phyloP scores from a whole-genome alignment of 495 filamentous ascomycete genomes.

The Daldinia vernicosa region DNA sequence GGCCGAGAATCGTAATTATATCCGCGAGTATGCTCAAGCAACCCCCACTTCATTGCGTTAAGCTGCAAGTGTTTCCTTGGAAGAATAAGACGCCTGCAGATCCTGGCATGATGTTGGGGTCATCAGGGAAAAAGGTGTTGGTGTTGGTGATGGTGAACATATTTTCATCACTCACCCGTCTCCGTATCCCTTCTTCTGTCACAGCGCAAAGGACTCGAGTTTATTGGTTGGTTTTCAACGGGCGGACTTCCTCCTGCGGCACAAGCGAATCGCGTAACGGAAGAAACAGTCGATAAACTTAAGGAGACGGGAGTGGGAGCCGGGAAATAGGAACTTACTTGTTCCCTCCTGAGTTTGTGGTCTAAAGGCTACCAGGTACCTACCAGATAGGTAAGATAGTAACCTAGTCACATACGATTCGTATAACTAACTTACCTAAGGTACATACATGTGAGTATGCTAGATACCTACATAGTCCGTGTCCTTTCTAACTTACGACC shows the following conservation, averaged over 20 bases:
- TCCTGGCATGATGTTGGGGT: slow-evolving; percentile 36
- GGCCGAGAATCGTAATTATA: slow-evolving; percentile 29
- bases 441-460: no score
- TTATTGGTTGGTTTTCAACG: not conserved
- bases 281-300: not conserved
- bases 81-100: slow-evolving; percentile 30
- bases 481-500: not conserved
- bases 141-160: slow-evolving; percentile 16
- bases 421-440: not conserved
- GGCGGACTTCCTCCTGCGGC: not conserved
- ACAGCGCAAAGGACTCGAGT: slow-evolving; percentile 1
- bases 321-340: not conserved
- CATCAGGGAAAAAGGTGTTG: slow-evolving; percentile 18
- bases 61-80: slow-evolving; percentile 33
- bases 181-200: not conserved
- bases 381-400: not conserved
- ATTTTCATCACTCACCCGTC: slow-evolving; percentile 3
- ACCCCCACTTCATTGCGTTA: slow-evolving; percentile 33
- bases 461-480: no score
- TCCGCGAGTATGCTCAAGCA: slow-evolving; percentile 7
- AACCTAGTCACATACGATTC: not conserved
- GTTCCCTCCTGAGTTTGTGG: not conserved
- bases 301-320: not conserved
- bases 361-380: not conserved
- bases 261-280: slow-evolving; percentile 7